phyloP scores from a whole-genome alignment of 805 yeast species.

The Debaryomyces castellii region DNA sequence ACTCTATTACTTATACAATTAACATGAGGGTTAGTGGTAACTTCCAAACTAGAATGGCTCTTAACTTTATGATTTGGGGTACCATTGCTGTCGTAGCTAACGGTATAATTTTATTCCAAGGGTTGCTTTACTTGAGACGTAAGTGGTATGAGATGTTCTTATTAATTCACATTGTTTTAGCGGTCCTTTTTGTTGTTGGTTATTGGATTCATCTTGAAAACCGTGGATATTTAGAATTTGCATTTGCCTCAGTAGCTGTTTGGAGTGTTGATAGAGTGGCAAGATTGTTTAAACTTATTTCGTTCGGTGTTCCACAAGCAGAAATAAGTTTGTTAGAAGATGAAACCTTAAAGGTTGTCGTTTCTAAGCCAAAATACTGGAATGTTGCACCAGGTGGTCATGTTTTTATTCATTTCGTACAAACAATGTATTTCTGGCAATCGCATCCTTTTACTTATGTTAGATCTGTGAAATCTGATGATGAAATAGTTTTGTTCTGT shows the following conservation, averaged over 20 bases:
- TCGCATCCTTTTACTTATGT: slow-evolving; percentile 43
- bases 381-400: slow-evolving; percentile 39
- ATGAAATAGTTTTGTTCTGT: slow-evolving; percentile 27
- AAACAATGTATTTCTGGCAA: slow-evolving; percentile 39
- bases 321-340: slow-evolving; percentile 27
- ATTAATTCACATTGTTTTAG: slow-evolving; percentile 34
- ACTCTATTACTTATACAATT: slow-evolving; percentile 29
- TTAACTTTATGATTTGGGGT: slow-evolving; percentile 32
- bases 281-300: slow-evolving; percentile 24
- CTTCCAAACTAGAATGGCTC: slow-evolving; percentile 13
- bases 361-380: slow-evolving; percentile 39
- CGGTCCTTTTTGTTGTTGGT: slow-evolving; percentile 44
- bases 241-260: slow-evolving; percentile 31
- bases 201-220: slow-evolving; percentile 41
- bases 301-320: slow-evolving; percentile 37
- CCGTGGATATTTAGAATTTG: slow-evolving; percentile 30
- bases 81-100: slow-evolving; percentile 37
- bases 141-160: slow-evolving; percentile 38
- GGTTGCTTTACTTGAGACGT: slow-evolving; percentile 33
- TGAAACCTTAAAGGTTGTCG: slow-evolving; percentile 36
- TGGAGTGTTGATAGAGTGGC: slow-evolving; percentile 38
- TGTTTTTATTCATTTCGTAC: slow-evolving; percentile 37
- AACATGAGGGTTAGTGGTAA: slow-evolving; percentile 4
- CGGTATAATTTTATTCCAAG: slow-evolving; percentile 28
- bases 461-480: slow-evolving; percentile 19